These are phyloP conservation scores for Wickerhamomyces pijperi DNA, from an alignment of 805 yeast genomes.

Conservation along the genomic window DNA sequence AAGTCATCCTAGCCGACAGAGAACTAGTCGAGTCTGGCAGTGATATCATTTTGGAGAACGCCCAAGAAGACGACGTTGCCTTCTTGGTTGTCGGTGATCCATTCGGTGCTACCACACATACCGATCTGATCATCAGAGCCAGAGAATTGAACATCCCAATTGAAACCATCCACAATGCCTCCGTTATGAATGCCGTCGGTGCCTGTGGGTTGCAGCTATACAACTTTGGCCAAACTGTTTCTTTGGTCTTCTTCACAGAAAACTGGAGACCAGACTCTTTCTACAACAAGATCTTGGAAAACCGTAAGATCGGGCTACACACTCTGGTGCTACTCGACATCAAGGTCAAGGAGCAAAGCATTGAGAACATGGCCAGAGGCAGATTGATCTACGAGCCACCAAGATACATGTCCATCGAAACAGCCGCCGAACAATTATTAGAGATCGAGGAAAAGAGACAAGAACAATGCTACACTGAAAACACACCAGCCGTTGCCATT, in stretches of 20 bases:
- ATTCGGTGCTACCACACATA: conserved; percentile 96
- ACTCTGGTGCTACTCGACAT: conserved; percentile 83
- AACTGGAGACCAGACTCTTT: conserved; percentile 95
- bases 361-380: conserved; percentile 90
- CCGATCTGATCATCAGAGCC: conserved; percentile 87
- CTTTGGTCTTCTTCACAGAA: conserved; percentile 91
- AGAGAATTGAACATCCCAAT: conserved; percentile 70
- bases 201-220: conserved; percentile 94
- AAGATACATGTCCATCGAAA: conserved; percentile 84
- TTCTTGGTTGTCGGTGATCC: conserved; percentile 96
- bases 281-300: conserved; percentile 81
- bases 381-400: conserved; percentile 92
- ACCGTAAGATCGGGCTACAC: conserved; percentile 82
- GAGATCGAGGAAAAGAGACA: conserved; percentile 76
- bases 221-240: conserved; percentile 95
- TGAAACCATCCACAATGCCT: conserved; percentile 86
- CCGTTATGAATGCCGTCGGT: conserved; percentile 97
- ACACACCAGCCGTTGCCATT: conserved; percentile 90
- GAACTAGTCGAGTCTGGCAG: conserved; percentile 88
- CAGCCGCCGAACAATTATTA: conserved; percentile 78
- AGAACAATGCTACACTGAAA: conserved; percentile 70
- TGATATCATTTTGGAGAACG: conserved; percentile 69
- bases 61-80: conserved; percentile 76
- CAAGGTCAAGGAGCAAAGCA: conserved; percentile 93
- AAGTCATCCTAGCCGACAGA: conserved; percentile 82